A percentile compares a stretch with the other conserved stretches of the same genome.
Conservation (phyloP, 345 rosid species). For the Heritiera fomes region DNA sequence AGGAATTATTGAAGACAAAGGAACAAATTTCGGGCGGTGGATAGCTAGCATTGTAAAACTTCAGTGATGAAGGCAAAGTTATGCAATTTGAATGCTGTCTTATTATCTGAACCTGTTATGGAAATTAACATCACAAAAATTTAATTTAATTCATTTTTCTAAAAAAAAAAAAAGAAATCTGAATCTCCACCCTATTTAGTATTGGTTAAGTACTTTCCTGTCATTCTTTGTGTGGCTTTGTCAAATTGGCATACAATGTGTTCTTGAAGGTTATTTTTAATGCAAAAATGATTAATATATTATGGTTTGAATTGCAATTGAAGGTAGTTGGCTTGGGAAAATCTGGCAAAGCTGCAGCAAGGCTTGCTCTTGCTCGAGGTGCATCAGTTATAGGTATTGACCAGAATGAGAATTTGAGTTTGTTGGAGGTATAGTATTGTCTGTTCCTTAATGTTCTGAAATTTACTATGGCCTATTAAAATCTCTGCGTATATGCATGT, state of each 20-base stretch:
- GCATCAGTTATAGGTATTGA: slow-evolving; percentile 41
- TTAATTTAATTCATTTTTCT: neutral
- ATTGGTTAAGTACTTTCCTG: neutral
- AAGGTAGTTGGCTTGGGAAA: slow-evolving; percentile 39
- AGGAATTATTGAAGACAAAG: neutral
- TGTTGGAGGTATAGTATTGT: slow-evolving; percentile 24
- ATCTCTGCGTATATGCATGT: neutral
- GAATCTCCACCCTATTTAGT: neutral
- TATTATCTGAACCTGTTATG: neutral
- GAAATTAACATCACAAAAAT: neutral
- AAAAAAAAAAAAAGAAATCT: neutral
- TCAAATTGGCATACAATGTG: neutral
- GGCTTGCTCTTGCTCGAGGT: slow-evolving; percentile 41
- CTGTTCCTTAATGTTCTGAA: neutral
- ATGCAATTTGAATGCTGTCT: neutral
- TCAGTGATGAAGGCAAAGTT: neutral
- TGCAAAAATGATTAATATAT: neutral
- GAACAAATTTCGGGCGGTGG: neutral
- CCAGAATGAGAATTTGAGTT: slow-evolving; percentile 30
- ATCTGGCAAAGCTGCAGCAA: slow-evolving; percentile 36
- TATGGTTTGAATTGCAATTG: slow-evolving; percentile 14
- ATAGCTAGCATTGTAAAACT: too few relatives aligned
- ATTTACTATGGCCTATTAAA: neutral
- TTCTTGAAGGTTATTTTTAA: neutral
- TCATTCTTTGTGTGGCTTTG: neutral